Base-by-base conservation (phyloP, 78 protist genomes). In the Reticulomyxa filosa region DNA sequence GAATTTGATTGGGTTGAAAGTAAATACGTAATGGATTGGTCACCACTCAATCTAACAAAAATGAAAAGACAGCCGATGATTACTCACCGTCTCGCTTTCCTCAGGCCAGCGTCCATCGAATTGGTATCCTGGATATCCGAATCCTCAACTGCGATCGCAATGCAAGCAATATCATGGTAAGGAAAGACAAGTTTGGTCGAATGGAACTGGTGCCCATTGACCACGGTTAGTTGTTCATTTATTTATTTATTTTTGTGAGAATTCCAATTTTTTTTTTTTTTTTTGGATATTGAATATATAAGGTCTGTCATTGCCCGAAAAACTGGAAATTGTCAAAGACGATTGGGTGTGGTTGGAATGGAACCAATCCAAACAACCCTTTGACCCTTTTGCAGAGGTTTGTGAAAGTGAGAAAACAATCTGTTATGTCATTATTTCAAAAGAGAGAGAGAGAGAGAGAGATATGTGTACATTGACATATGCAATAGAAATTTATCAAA, bases 41-140 rank as follows among this genome's bases (percentile, higher is more conserved):
- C n/a, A n/a, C n/a, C n/a, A n/a, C n/a, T n/a, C n/a, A n/a, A n/a
- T n/a, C n/a, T n/a, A n/a, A n/a, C n/a, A n/a, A n/a, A n/a, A n/a
- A n/a, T n/a, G n/a, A n/a, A n/a, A n/a, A n/a, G n/a, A n/a, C n/a
- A n/a, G n/a, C n/a, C n/a, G n/a, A n/a, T n/a, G n/a, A n/a, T n/a
- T n/a, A n/a, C n/a, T n/a, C n/a, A n/a, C n/a, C n/a, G n/a, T n/a
- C n/a, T n/a, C n/a, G n/a, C n/a, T n/a, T n/a, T n/a, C n/a, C n/a
- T n/a, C n/a, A n/a, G n/a, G n/a, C n/a, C n/a, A n/a, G n/a, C n/a
- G 72, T 67, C 1, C 72, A 67, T 37, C 52, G 37, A 52, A 52
- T 67, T 2, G 72, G 66, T 4, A 63, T 67, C 11, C 62, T 67
- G 38, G 72, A 67, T 50, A 67, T 67, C 33, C 72, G 72, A 20